phyloP scores from a whole-genome alignment of 257 asterid genomes.

The Ilex aquifolium region DNA sequence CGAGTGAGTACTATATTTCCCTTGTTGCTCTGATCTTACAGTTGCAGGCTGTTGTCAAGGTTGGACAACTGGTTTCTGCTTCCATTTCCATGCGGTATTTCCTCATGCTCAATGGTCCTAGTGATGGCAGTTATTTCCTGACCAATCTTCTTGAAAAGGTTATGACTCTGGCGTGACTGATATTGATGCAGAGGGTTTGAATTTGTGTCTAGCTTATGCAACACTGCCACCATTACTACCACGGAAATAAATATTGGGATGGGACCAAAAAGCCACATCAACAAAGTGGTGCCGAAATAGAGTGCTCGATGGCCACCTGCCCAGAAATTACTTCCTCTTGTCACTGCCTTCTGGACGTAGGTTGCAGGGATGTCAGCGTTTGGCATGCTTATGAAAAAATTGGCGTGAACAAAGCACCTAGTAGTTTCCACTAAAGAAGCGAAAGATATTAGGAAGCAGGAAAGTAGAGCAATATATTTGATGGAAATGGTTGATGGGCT shows the following conservation, averaged over 20 bases:
- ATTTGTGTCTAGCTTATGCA: constrained; percentile 41
- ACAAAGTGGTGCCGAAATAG: constrained; percentile 36
- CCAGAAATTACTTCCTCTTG: constrained; percentile 48
- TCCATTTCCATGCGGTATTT: too few species aligned
- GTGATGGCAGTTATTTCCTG: too few species aligned
- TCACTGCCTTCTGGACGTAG: constrained; percentile 38
- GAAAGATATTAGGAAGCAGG: constrained; percentile 53
- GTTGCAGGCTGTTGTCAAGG: too few species aligned
- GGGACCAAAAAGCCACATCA: constrained; percentile 68
- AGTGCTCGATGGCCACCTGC: constrained; percentile 31
- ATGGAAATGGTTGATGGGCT: constrained; percentile 27
- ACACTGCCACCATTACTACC: constrained; percentile 30
- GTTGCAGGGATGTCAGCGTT: constrained; percentile 26
- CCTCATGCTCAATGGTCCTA: too few species aligned
- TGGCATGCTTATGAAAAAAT: constrained; percentile 65
- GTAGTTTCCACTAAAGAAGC: constrained; percentile 47
- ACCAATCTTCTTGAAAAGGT: not conserved
- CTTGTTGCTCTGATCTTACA: too few species aligned
- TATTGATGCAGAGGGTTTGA: constrained; percentile 31
- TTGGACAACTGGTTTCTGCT: too few species aligned
- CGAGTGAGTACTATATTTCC: too few species aligned
- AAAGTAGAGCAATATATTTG: constrained; percentile 47
- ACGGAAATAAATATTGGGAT: constrained; percentile 61
- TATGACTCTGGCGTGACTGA: constrained; percentile 1
- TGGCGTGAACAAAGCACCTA: constrained; percentile 44